Conservation (phyloP, 768 basidiomycete genomes). For the Mycena haematopus region DNA sequence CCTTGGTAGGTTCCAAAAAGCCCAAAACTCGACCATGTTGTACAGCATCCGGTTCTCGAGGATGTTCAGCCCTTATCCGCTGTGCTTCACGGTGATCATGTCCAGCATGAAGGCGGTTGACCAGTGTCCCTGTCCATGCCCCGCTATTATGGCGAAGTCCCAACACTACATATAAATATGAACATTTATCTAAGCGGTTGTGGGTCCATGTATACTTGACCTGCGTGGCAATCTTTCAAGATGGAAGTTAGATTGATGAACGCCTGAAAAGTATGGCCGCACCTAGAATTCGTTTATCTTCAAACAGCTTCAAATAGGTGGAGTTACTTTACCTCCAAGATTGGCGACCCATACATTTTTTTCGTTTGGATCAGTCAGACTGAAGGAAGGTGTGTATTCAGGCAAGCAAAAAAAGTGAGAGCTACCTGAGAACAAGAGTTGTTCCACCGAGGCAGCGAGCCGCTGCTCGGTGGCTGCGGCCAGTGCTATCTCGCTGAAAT, state of each 20-base stretch:
- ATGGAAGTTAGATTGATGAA: conserved; percentile 4
- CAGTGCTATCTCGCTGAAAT: conserved; percentile 18
- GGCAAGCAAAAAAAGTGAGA: neutral
- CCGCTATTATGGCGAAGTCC: conserved; percentile 41
- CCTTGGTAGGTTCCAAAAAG: conserved; percentile 62
- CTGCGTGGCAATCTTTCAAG: conserved; percentile 52
- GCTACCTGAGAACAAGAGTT: conserved; percentile 51
- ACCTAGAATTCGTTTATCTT: conserved; percentile 10
- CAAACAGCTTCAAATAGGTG: too few species aligned
- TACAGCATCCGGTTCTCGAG: conserved; percentile 53
- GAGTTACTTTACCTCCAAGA: conserved; percentile 44
- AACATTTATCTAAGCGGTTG: conserved; percentile 7
- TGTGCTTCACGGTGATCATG: conserved; percentile 49
- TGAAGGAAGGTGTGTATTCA: conserved; percentile 20
- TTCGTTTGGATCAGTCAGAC: conserved; percentile 56
- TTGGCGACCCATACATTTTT: conserved; percentile 66
- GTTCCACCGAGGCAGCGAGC: conserved; percentile 56
- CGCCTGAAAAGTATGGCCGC: neutral
- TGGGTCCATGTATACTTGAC: conserved; percentile 33
- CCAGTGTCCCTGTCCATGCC: conserved; percentile 48
- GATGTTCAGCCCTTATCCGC: conserved; percentile 56
- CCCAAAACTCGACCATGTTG: conserved; percentile 56
- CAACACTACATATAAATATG: conserved; percentile 39
- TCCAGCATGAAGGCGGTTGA: conserved; percentile 52
- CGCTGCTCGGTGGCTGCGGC: conserved; percentile 19